Conservation (phyloP, 345 rosid genomes). For the Zanthoxylum bungeanum region DNA sequence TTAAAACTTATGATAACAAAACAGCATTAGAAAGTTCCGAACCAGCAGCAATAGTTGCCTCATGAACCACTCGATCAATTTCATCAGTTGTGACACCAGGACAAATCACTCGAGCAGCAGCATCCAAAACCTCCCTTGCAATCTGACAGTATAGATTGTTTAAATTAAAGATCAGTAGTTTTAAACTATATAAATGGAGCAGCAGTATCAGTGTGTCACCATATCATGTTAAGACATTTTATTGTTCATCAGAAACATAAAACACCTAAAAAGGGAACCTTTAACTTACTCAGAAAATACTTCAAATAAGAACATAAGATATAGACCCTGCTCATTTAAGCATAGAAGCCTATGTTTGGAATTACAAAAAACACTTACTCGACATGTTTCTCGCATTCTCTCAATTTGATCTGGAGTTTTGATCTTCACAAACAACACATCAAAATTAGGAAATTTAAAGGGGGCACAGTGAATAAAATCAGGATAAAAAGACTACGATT, state of each 20-base stretch:
- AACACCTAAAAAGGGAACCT: neutral
- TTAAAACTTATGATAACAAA: neutral
- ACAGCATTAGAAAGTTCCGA: constrained; percentile 11
- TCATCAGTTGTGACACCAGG: constrained; percentile 97
- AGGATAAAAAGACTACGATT: too few species aligned
- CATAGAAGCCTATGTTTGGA: neutral
- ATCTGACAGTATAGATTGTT: constrained; percentile 38
- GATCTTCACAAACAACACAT: constrained; percentile 46
- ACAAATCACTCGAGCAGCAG: constrained; percentile 67
- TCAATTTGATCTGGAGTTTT: constrained; percentile 82
- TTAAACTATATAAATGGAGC: neutral
- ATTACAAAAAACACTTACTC: constrained; percentile 42
- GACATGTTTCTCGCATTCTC: constrained; percentile 89
- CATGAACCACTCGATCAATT: constrained; percentile 90
- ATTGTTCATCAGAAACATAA: neutral
- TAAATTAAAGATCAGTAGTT: neutral
- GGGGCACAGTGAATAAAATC: neutral
- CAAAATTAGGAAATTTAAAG: constrained; percentile 2
- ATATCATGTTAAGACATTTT: neutral
- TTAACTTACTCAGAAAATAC: neutral
- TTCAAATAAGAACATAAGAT: too few species aligned
- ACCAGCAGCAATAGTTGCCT: constrained; percentile 88
- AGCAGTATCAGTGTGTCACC: neutral
- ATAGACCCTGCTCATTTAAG: neutral
- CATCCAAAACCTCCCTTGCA: constrained; percentile 90